These are phyloP conservation scores for Ogataea kodamae DNA, from an alignment of 805 yeast genomes.

Conservation along the genomic window DNA sequence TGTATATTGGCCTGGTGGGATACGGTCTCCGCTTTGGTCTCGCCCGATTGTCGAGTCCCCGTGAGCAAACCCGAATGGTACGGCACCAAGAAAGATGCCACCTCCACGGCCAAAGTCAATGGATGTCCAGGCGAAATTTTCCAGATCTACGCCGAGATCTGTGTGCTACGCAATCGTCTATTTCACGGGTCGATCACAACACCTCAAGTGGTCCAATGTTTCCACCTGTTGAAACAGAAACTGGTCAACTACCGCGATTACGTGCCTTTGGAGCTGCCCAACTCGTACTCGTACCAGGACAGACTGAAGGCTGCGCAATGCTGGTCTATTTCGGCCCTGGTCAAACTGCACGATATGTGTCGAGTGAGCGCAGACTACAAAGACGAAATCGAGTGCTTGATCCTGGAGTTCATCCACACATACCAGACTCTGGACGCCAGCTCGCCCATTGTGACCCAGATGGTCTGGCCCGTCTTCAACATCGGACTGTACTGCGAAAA, in stretches of 20 bases:
- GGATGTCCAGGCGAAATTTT: conserved; percentile 62
- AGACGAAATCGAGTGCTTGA: conserved; percentile 32
- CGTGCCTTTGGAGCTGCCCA: conserved; percentile 30
- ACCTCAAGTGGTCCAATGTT: conserved; percentile 4
- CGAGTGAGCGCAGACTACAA: conserved; percentile 18
- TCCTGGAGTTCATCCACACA: conserved; percentile 44
- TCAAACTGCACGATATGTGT: conserved; percentile 30
- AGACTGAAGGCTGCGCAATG: conserved; percentile 53
- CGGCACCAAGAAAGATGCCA: conserved; percentile 39
- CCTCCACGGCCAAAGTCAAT: conserved; percentile 52
- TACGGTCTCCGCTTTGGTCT: conserved; percentile 51
- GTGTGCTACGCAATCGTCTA: conserved; percentile 31
- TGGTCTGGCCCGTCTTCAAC: conserved; percentile 61
- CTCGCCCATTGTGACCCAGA: conserved; percentile 52
- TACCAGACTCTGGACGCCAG: conserved; percentile 43
- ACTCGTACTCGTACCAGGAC: conserved; percentile 35
- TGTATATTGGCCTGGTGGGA: conserved; percentile 59
- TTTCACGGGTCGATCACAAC: conserved; percentile 5
- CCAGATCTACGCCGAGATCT: conserved; percentile 42
- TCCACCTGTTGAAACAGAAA: conserved; percentile 34
- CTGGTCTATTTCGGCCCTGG: conserved; percentile 44
- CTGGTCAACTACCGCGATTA: conserved; percentile 47
- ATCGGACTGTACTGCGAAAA: conserved; percentile 44
- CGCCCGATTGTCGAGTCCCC: conserved; percentile 56
- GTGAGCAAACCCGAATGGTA: conserved; percentile 52